Percentiles rank a stretch among this genome's conserved stretches.
Conservation (phyloP, 352 stramenopile genomes). For the Phytopythium cucurbitacearum region DNA sequence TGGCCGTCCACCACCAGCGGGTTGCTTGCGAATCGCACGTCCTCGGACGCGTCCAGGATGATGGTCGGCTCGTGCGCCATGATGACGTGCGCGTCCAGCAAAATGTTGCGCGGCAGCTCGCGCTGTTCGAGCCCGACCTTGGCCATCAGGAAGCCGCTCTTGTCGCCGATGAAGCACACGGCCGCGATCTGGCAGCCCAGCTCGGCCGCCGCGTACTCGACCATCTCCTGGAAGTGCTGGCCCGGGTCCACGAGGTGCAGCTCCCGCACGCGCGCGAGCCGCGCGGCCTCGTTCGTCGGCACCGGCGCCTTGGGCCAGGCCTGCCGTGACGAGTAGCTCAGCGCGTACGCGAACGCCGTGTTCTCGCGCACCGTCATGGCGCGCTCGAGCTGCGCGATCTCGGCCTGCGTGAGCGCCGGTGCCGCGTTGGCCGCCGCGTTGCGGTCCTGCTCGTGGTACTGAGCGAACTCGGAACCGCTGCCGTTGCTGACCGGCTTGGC, state of each 20-base stretch:
- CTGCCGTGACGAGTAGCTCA: slow-evolving; percentile 77
- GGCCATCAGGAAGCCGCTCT: slow-evolving; percentile 82
- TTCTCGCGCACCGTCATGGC: slow-evolving; percentile 66
- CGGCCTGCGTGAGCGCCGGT: slow-evolving; percentile 34
- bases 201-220: slow-evolving; percentile 77
- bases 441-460: slow-evolving; percentile 36
- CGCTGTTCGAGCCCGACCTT: slow-evolving; percentile 72
- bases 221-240: slow-evolving; percentile 86
- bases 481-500: slow-evolving; percentile 15
- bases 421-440: slow-evolving; percentile 15
- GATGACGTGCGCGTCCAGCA: slow-evolving; percentile 79
- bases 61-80: slow-evolving; percentile 75
- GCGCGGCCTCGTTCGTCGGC: slow-evolving; percentile 52
- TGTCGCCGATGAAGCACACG: slow-evolving; percentile 85
- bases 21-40: slow-evolving; percentile 78
- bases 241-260: slow-evolving; percentile 74
- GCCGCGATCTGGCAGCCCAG: slow-evolving; percentile 75
- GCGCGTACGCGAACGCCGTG: slow-evolving; percentile 73
- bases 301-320: slow-evolving; percentile 80
- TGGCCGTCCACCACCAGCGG: slow-evolving; percentile 69
- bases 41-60: slow-evolving; percentile 73
- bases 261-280: slow-evolving; percentile 67
- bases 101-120: slow-evolving; percentile 71
- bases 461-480: slow-evolving; percentile 28
- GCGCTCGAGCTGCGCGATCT: slow-evolving; percentile 56